These are phyloP conservation scores for Neurospora sp. DNA, from an alignment of 495 filamentous ascomycete genomes.

Conservation along the genomic window DNA sequence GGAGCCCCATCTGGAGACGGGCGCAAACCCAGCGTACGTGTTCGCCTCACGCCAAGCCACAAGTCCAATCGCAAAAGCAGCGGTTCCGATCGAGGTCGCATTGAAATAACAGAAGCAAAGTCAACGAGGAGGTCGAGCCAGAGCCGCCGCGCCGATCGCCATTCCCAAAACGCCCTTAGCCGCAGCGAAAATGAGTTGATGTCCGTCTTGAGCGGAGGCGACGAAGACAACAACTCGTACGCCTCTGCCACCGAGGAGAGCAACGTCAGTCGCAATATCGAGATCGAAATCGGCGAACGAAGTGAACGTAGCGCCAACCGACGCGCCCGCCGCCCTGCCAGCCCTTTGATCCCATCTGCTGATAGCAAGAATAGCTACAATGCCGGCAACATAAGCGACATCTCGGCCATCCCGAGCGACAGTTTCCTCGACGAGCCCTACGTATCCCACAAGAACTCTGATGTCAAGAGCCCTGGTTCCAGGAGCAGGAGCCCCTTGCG, in stretches of 20 bases:
- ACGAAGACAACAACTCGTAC: slow-evolving; percentile 52
- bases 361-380: slow-evolving; percentile 53
- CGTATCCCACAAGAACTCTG: slow-evolving; percentile 19
- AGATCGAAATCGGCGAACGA: slow-evolving; percentile 41
- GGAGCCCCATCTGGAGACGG: slow-evolving; percentile 34
- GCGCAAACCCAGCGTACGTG: slow-evolving; percentile 81
- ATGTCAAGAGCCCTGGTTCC: slow-evolving; percentile 19
- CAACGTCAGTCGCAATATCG: slow-evolving; percentile 60
- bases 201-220: slow-evolving; percentile 26
- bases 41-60: slow-evolving; percentile 77
- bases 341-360: slow-evolving; percentile 42
- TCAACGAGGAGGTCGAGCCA: slow-evolving; percentile 42
- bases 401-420: slow-evolving; percentile 84
- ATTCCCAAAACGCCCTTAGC: slow-evolving; percentile 36
- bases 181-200: slow-evolving; percentile 27
- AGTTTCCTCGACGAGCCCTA: slow-evolving; percentile 64
- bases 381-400: slow-evolving; percentile 57
- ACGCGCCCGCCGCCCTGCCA: slow-evolving; percentile 40
- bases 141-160: slow-evolving; percentile 52
- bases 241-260: slow-evolving; percentile 71
- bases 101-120: slow-evolving; percentile 72
- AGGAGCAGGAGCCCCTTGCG: slow-evolving; percentile 28
- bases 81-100: slow-evolving; percentile 44
- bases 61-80: slow-evolving; percentile 31
- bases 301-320: slow-evolving; percentile 30